Evolutionary conservation across 345 rosid genomes (phyloP).

Genomic region (Eucalyptus brandiana): DNA sequence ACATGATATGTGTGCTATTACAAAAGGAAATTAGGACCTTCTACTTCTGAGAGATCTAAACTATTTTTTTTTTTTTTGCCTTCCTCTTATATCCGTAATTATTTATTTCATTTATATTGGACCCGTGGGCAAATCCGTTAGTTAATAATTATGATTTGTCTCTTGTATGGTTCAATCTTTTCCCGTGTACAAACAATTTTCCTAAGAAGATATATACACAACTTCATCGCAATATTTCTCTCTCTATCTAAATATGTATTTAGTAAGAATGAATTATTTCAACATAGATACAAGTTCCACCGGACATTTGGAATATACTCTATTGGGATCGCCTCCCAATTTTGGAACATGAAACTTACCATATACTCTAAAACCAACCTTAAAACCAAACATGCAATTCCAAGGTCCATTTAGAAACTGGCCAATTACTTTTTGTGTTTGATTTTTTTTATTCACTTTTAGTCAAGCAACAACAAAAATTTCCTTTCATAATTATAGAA

Average conservation of each 20-base stretch:
- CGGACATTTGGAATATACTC: not conserved
- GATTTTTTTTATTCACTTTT: too few relatives aligned
- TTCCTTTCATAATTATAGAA: not conserved
- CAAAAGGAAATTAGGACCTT: not conserved
- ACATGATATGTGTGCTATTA: not conserved
- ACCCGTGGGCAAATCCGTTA: not conserved
- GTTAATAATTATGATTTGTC: not conserved
- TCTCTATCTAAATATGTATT: not conserved
- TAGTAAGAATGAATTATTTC: not conserved
- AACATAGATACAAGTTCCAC: not conserved
- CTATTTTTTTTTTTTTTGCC: not conserved
- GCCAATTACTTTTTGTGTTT: not conserved
- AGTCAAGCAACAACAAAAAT: not conserved
- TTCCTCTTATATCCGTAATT: not conserved
- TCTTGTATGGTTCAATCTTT: not conserved
- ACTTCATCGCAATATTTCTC: not conserved
- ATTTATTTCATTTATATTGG: not conserved
- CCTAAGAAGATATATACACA: not conserved
- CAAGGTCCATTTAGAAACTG: fast-evolving
- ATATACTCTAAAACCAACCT: not conserved
- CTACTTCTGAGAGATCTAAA: not conserved
- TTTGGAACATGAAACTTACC: not conserved
- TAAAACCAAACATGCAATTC: not conserved
- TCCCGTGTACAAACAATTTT: not conserved
- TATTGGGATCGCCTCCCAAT: not conserved